phyloP scores from a whole-genome alignment of 2,329 filamentous ascomycete species.

The Diaporthe sp. region DNA sequence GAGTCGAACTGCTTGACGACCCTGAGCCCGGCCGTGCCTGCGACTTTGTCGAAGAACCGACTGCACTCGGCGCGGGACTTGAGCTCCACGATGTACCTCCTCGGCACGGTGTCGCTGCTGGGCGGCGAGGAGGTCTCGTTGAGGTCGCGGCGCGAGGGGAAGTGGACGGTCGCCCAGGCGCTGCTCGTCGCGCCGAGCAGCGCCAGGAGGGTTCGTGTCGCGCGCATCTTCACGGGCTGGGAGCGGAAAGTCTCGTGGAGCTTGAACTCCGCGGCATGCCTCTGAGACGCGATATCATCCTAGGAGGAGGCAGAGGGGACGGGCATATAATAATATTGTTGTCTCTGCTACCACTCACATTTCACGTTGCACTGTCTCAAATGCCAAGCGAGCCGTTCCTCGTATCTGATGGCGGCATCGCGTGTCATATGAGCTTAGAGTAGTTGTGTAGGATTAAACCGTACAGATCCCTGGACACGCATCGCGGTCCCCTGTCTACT shows the following conservation, averaged over 20 bases:
- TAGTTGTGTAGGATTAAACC: constrained; percentile 3
- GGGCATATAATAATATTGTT: neutral
- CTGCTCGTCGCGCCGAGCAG: constrained; percentile 21
- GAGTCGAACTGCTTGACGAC: constrained; percentile 36
- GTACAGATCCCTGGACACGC: constrained; percentile 7
- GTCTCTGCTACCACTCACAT: neutral
- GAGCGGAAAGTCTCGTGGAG: neutral
- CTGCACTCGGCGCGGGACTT: constrained; percentile 1
- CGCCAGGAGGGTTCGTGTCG: neutral
- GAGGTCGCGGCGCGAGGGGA: constrained; percentile 19
- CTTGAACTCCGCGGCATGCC: neutral
- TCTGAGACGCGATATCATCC: neutral
- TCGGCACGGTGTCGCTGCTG: neutral
- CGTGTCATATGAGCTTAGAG: constrained; percentile 15
- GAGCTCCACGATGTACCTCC: constrained; percentile 19
- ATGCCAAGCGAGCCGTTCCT: constrained; percentile 16
- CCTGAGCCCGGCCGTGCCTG: neutral
- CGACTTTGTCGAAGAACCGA: neutral
- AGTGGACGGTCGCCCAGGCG: constrained; percentile 9
- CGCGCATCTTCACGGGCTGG: neutral
- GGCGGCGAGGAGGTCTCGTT: neutral
- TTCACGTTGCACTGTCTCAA: neutral
- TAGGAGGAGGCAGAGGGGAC: neutral
- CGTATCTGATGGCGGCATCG: constrained; percentile 28
- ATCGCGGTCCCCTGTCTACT: neutral